Evolutionary conservation across 1,284 basidiomycete species (phyloP), one percentile per base, ranked within the genome.

Genomic region (Fomes fomentarius): DNA sequence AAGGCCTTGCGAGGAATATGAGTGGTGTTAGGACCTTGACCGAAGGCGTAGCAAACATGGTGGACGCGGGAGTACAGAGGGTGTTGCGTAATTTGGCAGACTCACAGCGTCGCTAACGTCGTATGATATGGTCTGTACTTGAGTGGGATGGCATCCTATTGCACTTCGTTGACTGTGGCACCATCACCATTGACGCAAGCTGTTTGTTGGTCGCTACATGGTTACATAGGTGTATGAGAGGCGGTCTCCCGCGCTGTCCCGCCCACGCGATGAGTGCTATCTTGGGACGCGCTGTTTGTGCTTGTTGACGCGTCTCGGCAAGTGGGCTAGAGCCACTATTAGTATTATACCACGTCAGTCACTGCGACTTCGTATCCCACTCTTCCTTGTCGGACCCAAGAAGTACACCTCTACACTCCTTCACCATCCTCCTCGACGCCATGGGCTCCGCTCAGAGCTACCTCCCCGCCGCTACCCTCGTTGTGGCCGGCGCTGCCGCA

Each of bases 401-500:
- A n/a, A n/a, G 41, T 31, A 24, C 38, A 43, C 40, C 9, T 14
- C 38, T 46, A 50, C 57, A 50, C 45, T 52, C 55, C 19, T 53
- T 49, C 19, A 28, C 22, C 21, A 26, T 21, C 42, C 9, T 30
- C 30, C 9, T 34, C 30, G 9, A 26, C 46, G 49, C 45, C 48
- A 84, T 84, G 82, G 82, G 82, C 47, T 76, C 76, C 12, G 64
- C 75, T 39, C 77, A 79, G 55, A 82, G 80, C 62, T 66, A 71
- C 42, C 46, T 81, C 25, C 71, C 79, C n/a, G 60, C 73, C 7
- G 76, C 78, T 55, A 64, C 71, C 41, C 68, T 73, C 17, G 47
- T 76, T 41, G 71, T 71, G 25, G 76, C 73, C 9, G 78, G 77
- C 39, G 75, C 75, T 14, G 66, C 78, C 48, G 74, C 73, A 4